Evolutionary conservation across 345 rosid genomes (phyloP), one percentile per base, ranked within the genome.

Genomic region (Linum tenue): DNA sequence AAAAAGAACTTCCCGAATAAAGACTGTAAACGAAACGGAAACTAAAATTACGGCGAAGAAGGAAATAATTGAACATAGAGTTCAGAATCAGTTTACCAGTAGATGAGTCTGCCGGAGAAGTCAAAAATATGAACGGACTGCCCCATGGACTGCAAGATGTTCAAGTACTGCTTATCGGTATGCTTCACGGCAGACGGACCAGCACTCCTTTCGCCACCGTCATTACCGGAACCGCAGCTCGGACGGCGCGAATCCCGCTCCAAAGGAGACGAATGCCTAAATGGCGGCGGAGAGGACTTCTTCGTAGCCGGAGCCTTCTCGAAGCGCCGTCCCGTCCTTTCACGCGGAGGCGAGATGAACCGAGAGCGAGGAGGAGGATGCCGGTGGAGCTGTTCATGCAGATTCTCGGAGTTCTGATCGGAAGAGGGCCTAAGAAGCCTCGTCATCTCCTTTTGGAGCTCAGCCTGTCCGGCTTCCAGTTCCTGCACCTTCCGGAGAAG

Each of bases 131-230:
- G 95, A 76, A 94, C 95, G 55, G 96, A 78, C 66, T 94, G 99
- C 39, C 95, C 95, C 97, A 94, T 83, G 16, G 90, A 84, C 80
- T 94, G 96, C 75, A 94, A 82, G 22, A 94, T 94, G 70, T 86
- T 90, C 79, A 88, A 78, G 79, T 81, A 90, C 70, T 90, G 96
- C 37, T 67, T 82, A 60, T 90, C 84, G 0, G 83, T 76, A 65
- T 88, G 85, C 59, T 84, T 82, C 42, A 82, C 79, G 2, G 80
- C 78, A n/a, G 94, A 75, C 8, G 97, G 85, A 48, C 90, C 86
- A 2, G 67, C 64, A 7, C 37, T 70, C 14, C 60, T 74, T 22
- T 56, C 43, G 60, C 64, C 73, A 57, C 63, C 77, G 8, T 75
- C 75, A 16, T 68, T 2, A 3, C 2, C 31, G 15, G 36, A 2